Conservation (phyloP, 805 yeast species). For the Starmerella apis region DNA sequence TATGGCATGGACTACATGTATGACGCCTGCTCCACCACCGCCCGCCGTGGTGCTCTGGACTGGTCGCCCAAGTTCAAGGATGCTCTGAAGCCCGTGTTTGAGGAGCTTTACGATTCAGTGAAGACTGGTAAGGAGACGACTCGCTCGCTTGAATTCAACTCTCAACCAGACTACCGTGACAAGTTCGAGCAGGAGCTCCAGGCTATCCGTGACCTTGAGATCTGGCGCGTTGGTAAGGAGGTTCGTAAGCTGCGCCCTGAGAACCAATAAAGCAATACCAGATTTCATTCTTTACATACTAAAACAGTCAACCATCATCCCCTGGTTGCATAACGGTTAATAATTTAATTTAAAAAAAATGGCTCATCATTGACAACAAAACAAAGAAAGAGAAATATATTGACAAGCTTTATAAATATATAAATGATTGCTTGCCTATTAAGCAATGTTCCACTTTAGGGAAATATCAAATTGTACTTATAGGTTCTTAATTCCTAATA, state of each 20-base stretch:
- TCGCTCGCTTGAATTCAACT: slow-evolving; percentile 97
- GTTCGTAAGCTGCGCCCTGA: slow-evolving; percentile 99
- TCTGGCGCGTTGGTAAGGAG: slow-evolving; percentile 99
- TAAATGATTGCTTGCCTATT: too few species aligned
- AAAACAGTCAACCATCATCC: not conserved
- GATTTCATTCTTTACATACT: too few species aligned
- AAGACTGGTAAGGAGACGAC: slow-evolving; percentile 95
- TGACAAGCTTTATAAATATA: too few species aligned
- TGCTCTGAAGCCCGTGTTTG: slow-evolving; percentile 96
- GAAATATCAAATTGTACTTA: too few species aligned
- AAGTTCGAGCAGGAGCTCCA: slow-evolving; percentile 88
- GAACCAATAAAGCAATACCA: slow-evolving; percentile 58
- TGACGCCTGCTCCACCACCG: slow-evolving; percentile 99
- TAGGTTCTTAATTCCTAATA: too few species aligned
- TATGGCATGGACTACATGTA: slow-evolving; percentile 99
- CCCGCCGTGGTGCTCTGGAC: slow-evolving; percentile 99
- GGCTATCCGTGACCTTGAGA: slow-evolving; percentile 92
- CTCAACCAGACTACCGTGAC: slow-evolving; percentile 95
- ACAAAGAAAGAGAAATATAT: too few species aligned
- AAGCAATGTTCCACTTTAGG: too few species aligned
- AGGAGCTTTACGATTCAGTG: slow-evolving; percentile 88
- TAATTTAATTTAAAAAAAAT: not conserved
- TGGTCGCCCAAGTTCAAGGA: slow-evolving; percentile 99
- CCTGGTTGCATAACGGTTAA: not conserved
- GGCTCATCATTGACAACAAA: too few species aligned